Base-by-base conservation (phyloP, 176 grass and related monocot species). In the Rhipidocladum racemiflorum region DNA sequence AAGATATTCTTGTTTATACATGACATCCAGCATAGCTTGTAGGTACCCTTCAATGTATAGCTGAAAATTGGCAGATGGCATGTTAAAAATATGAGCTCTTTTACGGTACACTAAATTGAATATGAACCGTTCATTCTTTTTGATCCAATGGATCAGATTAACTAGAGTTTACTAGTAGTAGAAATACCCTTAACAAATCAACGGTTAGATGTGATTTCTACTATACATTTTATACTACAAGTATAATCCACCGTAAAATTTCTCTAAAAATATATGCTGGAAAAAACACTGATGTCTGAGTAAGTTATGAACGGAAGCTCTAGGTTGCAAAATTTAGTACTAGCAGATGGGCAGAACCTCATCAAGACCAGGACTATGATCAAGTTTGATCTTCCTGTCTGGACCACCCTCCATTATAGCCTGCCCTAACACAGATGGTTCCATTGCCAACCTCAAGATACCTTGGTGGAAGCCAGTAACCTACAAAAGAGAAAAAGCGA, bases 41-140 rank as follows among this genome's bases (percentile, higher is more conserved):
- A 96, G 78, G 84, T 96, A 96, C 9, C 93, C 93, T 90, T 96
- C 93, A 11, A 96, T 89, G 68, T 96, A 96, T 24, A 96, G 71
- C 93, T 96, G 87, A 72, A 84, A 57, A 42, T 69, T 65, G 18
- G 25, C 30, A 79, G 24, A 78, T 0, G 25, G n/a, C 1, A 28
- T 53, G 49, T 55, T 9, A 78, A 21, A 55, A 43, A 72, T 32
- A 32, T 49, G n/a, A n/a, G n/a, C n/a, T n/a, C n/a, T n/a, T n/a
- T n/a, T n/a, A n/a, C n/a, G n/a, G n/a, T n/a, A n/a, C n/a, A n/a
- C n/a, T n/a, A n/a, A n/a, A n/a, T n/a, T n/a, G n/a, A n/a, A n/a
- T n/a, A n/a, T n/a, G n/a, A n/a, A n/a, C n/a, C n/a, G n/a, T n/a
- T n/a, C n/a, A n/a, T n/a, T n/a, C n/a, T n/a, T n/a, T n/a, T n/a